Evolutionary conservation across 2,329 filamentous ascomycete species (phyloP).

Genomic region (Uncinocarpus reesii): DNA sequence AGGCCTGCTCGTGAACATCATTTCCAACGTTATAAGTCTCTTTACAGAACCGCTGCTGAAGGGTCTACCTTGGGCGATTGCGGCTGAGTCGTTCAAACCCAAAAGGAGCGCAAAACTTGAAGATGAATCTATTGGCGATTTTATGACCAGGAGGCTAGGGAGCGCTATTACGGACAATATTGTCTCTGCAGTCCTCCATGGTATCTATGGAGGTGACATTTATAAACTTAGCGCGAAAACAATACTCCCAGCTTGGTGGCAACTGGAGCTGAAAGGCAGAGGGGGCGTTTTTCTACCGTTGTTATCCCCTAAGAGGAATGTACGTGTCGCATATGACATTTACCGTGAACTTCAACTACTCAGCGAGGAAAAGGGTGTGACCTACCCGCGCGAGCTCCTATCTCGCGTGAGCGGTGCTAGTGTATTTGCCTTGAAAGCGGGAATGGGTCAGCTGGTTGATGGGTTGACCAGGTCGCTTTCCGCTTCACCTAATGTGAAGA

Average conservation of each 20-base stretch:
- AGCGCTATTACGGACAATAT: conserved; percentile 57
- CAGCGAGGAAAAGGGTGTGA: conserved; percentile 13
- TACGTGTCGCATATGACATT: not conserved
- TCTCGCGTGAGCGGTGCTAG: conserved; percentile 23
- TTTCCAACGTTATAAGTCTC: conserved; percentile 27
- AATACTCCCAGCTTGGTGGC: conserved; percentile 44
- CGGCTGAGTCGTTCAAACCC: conserved; percentile 24
- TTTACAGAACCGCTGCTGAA: conserved; percentile 49
- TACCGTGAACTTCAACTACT: conserved; percentile 14
- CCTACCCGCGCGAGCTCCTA: conserved; percentile 17
- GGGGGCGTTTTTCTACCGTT: not conserved
- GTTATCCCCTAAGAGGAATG: not conserved
- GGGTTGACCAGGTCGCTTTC: conserved; percentile 45
- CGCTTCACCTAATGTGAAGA: conserved; percentile 48
- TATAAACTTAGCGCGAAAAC: conserved; percentile 65
- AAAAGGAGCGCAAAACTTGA: conserved; percentile 27
- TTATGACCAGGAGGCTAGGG: conserved; percentile 46
- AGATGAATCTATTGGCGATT: conserved; percentile 65
- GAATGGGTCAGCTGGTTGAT: conserved; percentile 53
- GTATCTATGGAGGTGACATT: conserved; percentile 86
- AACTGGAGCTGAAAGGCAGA: conserved; percentile 37
- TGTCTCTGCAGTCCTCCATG: conserved; percentile 65
- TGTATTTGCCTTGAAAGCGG: conserved; percentile 40
- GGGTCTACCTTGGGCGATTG: conserved; percentile 32
- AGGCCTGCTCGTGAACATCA: conserved; percentile 22